These are phyloP conservation scores for Blastobotrys americana DNA, from an alignment of 805 yeast genomes.

Conservation along the genomic window DNA sequence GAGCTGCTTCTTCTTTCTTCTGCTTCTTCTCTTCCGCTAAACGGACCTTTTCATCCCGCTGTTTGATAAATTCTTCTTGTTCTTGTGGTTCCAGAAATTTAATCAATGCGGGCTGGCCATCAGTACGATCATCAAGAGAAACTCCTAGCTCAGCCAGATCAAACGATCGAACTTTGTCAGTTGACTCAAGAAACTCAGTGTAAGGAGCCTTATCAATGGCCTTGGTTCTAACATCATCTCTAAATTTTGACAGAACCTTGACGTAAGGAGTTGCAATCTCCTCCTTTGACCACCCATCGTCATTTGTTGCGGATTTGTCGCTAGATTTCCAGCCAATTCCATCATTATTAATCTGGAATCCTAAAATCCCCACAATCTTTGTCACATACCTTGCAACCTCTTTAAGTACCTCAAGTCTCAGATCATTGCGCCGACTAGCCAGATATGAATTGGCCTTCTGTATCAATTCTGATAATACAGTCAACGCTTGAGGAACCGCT, in stretches of 20 bases:
- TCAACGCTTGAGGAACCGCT: conserved; percentile 68
- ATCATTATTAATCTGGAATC: conserved; percentile 66
- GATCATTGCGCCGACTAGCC: conserved; percentile 41
- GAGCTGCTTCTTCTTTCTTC: conserved; percentile 41
- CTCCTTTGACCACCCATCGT: conserved; percentile 42
- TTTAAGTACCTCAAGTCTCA: conserved; percentile 58
- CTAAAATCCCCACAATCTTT: conserved; percentile 61
- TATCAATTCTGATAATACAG: conserved; percentile 59
- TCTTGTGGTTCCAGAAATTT: conserved; percentile 72
- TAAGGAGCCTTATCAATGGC: conserved; percentile 59
- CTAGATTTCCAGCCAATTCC: conserved; percentile 65
- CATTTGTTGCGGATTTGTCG: conserved; percentile 19
- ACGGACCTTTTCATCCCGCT: conserved; percentile 51
- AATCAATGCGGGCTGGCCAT: conserved; percentile 69
- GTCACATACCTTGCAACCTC: conserved; percentile 65
- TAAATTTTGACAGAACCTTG: conserved; percentile 65
- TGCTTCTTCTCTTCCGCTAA: conserved; percentile 49
- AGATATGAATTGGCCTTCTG: conserved; percentile 68
- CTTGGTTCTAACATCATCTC: conserved; percentile 69
- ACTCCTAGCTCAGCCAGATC: conserved; percentile 72
- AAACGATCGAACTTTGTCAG: conserved; percentile 66
- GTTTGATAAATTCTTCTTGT: conserved; percentile 50
- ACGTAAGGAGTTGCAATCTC: conserved; percentile 75
- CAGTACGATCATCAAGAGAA: conserved; percentile 80
- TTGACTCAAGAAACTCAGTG: conserved; percentile 51